Base-by-base conservation (phyloP, 2,329 filamentous ascomycete species). In the Cladophialophora chaetospira region DNA sequence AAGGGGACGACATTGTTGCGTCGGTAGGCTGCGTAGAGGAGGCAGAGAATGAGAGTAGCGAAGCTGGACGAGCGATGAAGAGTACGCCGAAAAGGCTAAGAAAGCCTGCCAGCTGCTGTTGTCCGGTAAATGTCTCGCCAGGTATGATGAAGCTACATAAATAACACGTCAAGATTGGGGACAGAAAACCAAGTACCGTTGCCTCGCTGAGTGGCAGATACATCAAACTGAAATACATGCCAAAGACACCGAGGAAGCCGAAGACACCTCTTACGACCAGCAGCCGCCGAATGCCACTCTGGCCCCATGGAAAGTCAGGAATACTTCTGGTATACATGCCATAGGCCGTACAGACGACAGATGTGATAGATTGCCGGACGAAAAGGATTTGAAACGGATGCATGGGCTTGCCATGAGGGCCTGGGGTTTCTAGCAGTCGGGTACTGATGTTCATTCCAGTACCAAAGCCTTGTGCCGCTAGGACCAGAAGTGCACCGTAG, bases 331-430 rank as follows among this genome's bases (percentile, higher is more conserved):
- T 82, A 66, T 80, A 85, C 80, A 84, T 88, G 85, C 95, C 92
- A 71, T 92, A 96, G 2, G 79, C 56, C 25, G 81, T 82, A 56
- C 87, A 85, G 48, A 85, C 79, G 2, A 88, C 17, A 1, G 84
- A 77, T 0, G 92, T 96, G 57, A 94, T 82, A 53, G 77, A 76
- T 85, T 95, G 92, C 54, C 92, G 83, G 5, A 83, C 82, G 66
- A 96, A 91, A 3, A 96, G 80, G 58, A 96, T 86, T 70, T 94
- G 89, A 63, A 95, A 86, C 0, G 91, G 89, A 75, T 94, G 84
- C 77, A 95, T 87, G 2, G 84, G 84, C 44, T 85, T 79, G 53
- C 83, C 87, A 63, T 88, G 78, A 15, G 88, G 78, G 9, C 83
- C 83, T 63, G 84, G 77, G 31, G 82, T 78, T 69, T 95, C 89